Evolutionary conservation across 805 yeast species (phyloP).

Genomic region (Priceomyces fermenticarens): DNA sequence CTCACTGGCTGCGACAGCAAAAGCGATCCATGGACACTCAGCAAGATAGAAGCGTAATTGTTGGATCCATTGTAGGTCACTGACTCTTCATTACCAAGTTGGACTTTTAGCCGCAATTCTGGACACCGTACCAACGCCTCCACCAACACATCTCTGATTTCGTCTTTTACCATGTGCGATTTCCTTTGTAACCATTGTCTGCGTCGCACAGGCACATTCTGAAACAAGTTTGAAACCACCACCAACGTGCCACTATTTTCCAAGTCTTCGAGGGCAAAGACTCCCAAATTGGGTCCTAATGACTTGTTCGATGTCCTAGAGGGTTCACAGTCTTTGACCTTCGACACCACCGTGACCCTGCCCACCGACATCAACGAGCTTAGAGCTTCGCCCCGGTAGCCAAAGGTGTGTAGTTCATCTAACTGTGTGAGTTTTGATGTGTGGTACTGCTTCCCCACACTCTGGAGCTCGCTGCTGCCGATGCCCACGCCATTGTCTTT

Average conservation of each 20-base stretch:
- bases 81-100: neutral
- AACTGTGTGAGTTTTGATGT: conserved; percentile 58
- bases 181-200: conserved; percentile 17
- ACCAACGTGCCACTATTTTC: conserved; percentile 37
- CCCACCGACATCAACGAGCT: conserved; percentile 50
- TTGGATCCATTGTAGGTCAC: neutral
- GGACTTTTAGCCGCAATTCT: neutral
- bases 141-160: conserved; percentile 27
- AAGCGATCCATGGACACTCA: conserved; percentile 27
- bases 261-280: conserved; percentile 3
- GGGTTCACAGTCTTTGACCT: conserved; percentile 9
- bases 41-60: conserved; percentile 4
- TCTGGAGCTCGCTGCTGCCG: conserved; percentile 39
- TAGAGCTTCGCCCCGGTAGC: conserved; percentile 75
- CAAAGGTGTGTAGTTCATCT: conserved; percentile 42
- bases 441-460: conserved; percentile 45
- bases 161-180: conserved; percentile 17
- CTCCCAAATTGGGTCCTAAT: neutral
- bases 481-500: conserved; percentile 77
- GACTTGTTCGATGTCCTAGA: conserved; percentile 12
- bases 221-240: conserved; percentile 37
- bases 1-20: conserved; percentile 14
- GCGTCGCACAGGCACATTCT: conserved; percentile 43
- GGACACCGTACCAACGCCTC: conserved; percentile 24
- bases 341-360: conserved; percentile 47